Conservation (phyloP, 2,329 filamentous ascomycete species). For the Pseudogymnoascus verrucosus region DNA sequence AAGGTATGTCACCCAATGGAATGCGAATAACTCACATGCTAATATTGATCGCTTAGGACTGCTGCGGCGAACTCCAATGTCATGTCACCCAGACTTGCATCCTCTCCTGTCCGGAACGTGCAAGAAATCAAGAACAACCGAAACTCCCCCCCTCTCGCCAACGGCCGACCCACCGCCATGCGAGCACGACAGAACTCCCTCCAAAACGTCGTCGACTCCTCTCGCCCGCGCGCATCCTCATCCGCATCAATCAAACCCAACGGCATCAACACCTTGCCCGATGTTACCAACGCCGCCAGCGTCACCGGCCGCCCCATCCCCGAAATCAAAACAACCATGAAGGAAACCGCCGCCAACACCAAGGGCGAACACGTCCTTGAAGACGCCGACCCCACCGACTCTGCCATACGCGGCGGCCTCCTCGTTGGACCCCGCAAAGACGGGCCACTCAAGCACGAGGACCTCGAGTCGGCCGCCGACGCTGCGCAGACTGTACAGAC, state of each 20-base stretch:
- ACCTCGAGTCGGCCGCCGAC: slow-evolving; percentile 38
- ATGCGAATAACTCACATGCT: slow-evolving; percentile 12
- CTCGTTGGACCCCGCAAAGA: slow-evolving; percentile 36
- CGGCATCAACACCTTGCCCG: slow-evolving; percentile 34
- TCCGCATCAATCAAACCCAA: slow-evolving; percentile 55
- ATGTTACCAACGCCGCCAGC: slow-evolving; percentile 22
- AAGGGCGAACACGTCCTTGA: slow-evolving; percentile 27
- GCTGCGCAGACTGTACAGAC: slow-evolving; percentile 28
- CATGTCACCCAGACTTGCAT: slow-evolving; percentile 62
- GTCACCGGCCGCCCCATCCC: slow-evolving; percentile 27
- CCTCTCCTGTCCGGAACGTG: slow-evolving; percentile 66
- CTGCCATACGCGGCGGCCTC: slow-evolving; percentile 21
- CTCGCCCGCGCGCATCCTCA: slow-evolving; percentile 47
- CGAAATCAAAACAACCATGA: slow-evolving; percentile 47
- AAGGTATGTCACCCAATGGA: slow-evolving; percentile 47
- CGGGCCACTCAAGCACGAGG: slow-evolving; percentile 40
- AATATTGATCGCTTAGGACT: slow-evolving; percentile 29
- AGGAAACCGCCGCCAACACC: slow-evolving; percentile 34
- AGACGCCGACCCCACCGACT: slow-evolving; percentile 28
- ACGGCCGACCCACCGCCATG: slow-evolving; percentile 56
- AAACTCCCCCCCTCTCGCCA: slow-evolving; percentile 51
- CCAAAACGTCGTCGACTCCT: slow-evolving; percentile 48
- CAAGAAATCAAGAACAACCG: slow-evolving; percentile 48
- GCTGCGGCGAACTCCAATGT: slow-evolving; percentile 41
- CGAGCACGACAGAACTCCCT: slow-evolving; percentile 70